Base-by-base conservation (phyloP, 1,284 basidiomycete genomes). In the Irpex lacteus region DNA sequence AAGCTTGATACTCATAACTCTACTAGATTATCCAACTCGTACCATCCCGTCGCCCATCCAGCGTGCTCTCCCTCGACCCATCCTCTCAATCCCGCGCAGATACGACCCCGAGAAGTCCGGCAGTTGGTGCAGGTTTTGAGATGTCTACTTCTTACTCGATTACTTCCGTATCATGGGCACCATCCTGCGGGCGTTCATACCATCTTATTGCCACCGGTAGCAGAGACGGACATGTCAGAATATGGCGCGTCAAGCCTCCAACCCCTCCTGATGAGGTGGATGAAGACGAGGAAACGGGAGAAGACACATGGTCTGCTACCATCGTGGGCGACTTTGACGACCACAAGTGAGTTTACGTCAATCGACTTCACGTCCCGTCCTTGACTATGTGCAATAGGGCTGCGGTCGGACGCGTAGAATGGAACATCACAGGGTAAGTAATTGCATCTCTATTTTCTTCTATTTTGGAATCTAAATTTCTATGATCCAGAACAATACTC, bases 121-220 rank as follows among this genome's bases (percentile, higher is more conserved):
- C 62, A 49, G 44, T 68, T 63, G 47, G 73, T 7, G 34, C 66
- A 9, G 70, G 77, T 36, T 70, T 75, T n/a, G 76, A 80, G 47
- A 66, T 66, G 9, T 73, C 79, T 4, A 78, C 80, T 4, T 74
- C 82, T 2, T 86, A 80, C 60, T 84, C 94, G 1, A 84, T 96
- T 60, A 92, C 90, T 0, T 88, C 88, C 32, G 84, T 98, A 52
- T 82, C 94, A 4, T 98, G 95, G 95, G 94, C 96, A 1, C 93
- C 96, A 0, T 90, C 90, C 0, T 96, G 94, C 69, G 96, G 96
- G 1, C 84, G 95, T 21, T 92, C 92, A 1, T 96, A 95, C 76
- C 96, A 98, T 72, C 87, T 97, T 55, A 82, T 98, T 67, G 96
- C 96, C 2, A 93, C 94, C 0, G 96, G 95, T 5, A 83, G 88